Percentiles rank a stretch among this genome's conserved stretches.
Conservation (phyloP, 495 filamentous ascomycete genomes). For the Clohesyomyces aquaticus region DNA sequence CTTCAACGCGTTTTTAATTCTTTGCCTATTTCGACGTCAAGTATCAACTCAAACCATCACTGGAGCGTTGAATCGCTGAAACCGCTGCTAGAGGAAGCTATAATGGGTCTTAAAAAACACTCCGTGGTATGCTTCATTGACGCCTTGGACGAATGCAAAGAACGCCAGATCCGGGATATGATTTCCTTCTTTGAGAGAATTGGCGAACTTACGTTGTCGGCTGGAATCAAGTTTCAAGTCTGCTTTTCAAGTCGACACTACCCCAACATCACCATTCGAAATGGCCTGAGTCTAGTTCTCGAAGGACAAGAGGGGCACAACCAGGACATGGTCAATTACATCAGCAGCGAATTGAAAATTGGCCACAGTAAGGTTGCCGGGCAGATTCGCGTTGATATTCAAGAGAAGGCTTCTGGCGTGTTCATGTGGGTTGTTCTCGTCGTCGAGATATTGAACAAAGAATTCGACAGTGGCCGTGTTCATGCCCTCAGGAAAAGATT, state of each 20-base stretch:
- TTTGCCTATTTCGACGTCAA: constrained; percentile 8
- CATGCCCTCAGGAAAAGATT: constrained; percentile 17
- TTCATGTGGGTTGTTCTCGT: constrained; percentile 39
- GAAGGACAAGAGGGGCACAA: constrained; percentile 33
- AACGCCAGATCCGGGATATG: constrained; percentile 25
- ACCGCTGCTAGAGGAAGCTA: constrained; percentile 14
- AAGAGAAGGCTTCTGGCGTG: constrained; percentile 28
- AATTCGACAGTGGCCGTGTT: constrained; percentile 20
- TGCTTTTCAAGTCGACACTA: constrained; percentile 59
- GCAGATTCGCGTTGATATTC: constrained; percentile 19
- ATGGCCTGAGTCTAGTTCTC: constrained; percentile 42
- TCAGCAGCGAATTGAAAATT: constrained; percentile 20
- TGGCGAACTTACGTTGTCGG: constrained; percentile 11
- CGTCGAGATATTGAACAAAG: constrained; percentile 31
- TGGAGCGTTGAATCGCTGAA: constrained; percentile 23
- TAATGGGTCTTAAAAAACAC: neutral
- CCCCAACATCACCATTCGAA: constrained; percentile 50
- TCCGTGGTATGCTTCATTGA: constrained; percentile 25
- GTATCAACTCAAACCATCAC: constrained; percentile 9
- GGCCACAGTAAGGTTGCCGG: constrained; percentile 18
- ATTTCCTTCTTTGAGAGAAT: constrained; percentile 20
- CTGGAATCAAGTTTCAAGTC: constrained; percentile 24
- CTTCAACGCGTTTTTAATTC: constrained; percentile 22
- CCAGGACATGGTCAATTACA: constrained; percentile 30
- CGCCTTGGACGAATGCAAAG: constrained; percentile 33